A percentile compares a stretch with the other conserved stretches of the same genome.
phyloP scores from a whole-genome alignment of 1,139 yeast genomes.

The Sugiyamaella pinicola region DNA sequence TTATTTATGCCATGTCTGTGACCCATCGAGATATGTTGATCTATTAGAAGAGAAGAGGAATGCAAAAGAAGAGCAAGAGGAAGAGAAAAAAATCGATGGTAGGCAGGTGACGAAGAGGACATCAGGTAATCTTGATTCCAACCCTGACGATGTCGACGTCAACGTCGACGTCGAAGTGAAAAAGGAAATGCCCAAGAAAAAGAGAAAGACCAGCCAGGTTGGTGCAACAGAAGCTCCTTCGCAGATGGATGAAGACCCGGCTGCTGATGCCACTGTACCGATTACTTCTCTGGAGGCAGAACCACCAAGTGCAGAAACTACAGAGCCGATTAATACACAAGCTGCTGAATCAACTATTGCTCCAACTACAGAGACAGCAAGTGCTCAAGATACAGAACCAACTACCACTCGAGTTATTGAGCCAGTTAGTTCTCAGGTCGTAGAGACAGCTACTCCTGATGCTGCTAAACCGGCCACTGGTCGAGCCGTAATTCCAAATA shows the following conservation, averaged over 20 bases:
- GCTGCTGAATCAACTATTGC: neutral
- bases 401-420: neutral
- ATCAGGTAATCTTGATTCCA: constrained; percentile 3
- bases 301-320: neutral
- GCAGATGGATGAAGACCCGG: neutral
- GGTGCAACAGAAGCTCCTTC: no score
- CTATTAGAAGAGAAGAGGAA: constrained; percentile 8
- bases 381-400: neutral
- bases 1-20: constrained; percentile 57
- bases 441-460: neutral
- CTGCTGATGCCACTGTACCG: no score
- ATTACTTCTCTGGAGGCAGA: no score
- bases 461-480: neutral
- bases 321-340: neutral
- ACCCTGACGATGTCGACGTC: neutral
- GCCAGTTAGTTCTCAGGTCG: neutral
- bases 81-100: no score
- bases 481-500: no score
- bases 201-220: no score
- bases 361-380: neutral
- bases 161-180: no score
- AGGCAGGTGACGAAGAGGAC: neutral
- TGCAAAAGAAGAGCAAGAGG: constrained; percentile 15
- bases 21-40: constrained; percentile 12
- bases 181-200: neutral